Conservation (phyloP, 257 asterid species). For the Catharanthus roseus region DNA sequence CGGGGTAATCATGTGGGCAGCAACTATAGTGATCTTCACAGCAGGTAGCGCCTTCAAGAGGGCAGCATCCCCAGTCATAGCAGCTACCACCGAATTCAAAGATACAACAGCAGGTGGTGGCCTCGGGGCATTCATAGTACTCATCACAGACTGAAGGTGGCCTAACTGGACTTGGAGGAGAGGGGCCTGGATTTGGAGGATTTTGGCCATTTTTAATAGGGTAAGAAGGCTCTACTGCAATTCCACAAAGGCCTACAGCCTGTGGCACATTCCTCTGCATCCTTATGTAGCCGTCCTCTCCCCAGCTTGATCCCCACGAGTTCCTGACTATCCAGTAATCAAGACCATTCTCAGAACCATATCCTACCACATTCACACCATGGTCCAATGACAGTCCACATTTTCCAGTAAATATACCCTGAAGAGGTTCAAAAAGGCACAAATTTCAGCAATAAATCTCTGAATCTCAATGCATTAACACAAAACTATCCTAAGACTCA, state of each 20-base stretch:
- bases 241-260: slow-evolving; percentile 55
- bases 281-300: slow-evolving; percentile 67
- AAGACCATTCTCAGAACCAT: slow-evolving; percentile 43
- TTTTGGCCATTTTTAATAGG: slow-evolving; percentile 55
- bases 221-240: slow-evolving; percentile 69
- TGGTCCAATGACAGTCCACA: slow-evolving; percentile 64
- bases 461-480: not conserved
- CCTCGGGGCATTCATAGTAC: slow-evolving; percentile 42
- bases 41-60: slow-evolving; percentile 67
- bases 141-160: slow-evolving; percentile 52
- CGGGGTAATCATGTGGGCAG: slow-evolving; percentile 80
- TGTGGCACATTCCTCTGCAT: slow-evolving; percentile 53
- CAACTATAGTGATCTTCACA: slow-evolving; percentile 76
- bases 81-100: slow-evolving; percentile 35
- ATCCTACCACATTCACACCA: slow-evolving; percentile 74
- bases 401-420: slow-evolving; percentile 64
- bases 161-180: slow-evolving; percentile 65
- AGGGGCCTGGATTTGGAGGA: slow-evolving; percentile 67
- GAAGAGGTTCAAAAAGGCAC: not conserved
- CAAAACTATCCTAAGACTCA: too few species aligned
- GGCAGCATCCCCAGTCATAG: slow-evolving; percentile 86
- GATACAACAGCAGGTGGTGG: slow-evolving; percentile 71
- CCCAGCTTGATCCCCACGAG: slow-evolving; percentile 79
- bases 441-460: not conserved
- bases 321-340: slow-evolving; percentile 79